Evolutionary conservation across 805 yeast genomes (phyloP).

Genomic region (Candida hispaniensis): DNA sequence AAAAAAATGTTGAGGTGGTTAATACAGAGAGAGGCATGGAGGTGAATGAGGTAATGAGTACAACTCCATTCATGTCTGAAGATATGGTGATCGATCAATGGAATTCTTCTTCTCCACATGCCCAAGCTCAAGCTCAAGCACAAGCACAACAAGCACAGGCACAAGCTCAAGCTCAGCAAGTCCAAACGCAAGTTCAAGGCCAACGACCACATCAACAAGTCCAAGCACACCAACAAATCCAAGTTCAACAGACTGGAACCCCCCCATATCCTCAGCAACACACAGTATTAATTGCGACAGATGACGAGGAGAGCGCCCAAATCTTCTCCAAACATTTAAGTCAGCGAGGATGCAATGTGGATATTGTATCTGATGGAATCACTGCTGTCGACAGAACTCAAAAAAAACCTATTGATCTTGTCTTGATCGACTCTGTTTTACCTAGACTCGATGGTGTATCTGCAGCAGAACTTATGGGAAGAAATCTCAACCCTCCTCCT

Average conservation of each 20-base stretch:
- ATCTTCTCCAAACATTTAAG: constrained; percentile 71
- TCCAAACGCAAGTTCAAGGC: not conserved
- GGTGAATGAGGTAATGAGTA: no score
- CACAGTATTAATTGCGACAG: constrained; percentile 43
- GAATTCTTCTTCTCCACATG: no score
- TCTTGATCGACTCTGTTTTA: constrained; percentile 49
- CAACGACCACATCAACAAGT: not conserved
- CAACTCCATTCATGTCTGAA: no score
- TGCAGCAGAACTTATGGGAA: constrained; percentile 79
- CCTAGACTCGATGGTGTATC: constrained; percentile 56
- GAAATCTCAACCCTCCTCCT: constrained; percentile 71
- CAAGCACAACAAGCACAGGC: constrained; percentile 1
- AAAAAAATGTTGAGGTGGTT: no score
- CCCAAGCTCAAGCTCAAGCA: constrained; percentile 10
- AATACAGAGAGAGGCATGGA: no score
- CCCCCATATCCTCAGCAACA: constrained; percentile 2
- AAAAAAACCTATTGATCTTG: constrained; percentile 43
- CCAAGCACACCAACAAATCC: constrained; percentile 1
- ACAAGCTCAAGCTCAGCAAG: not conserved
- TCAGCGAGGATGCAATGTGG: constrained; percentile 86
- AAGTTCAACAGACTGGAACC: no score
- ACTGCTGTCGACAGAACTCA: constrained; percentile 78
- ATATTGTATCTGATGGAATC: constrained; percentile 85
- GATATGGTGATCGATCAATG: constrained; percentile 16
- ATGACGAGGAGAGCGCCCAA: constrained; percentile 55